Base-by-base conservation (phyloP, 495 filamentous ascomycete species). In the Trichocladium antarcticum region DNA sequence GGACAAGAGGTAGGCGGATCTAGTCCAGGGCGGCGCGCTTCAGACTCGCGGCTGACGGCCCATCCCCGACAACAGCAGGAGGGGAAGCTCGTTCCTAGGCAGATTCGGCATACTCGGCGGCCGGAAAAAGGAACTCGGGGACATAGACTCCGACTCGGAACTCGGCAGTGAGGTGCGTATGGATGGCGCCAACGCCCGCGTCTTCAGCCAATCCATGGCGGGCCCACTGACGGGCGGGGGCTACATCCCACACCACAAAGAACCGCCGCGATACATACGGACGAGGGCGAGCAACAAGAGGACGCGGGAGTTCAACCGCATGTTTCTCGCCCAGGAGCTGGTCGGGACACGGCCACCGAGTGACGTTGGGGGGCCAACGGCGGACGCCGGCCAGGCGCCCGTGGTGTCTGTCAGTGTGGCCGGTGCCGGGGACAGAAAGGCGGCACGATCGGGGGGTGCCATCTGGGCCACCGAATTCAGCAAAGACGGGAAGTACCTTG, bases 391-490 rank as follows among this genome's bases (percentile, higher is more conserved):
- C 10, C 60, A 65, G 40, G 63, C 63, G 37, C 62, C 63, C 0
- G 56, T 63, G 1, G 55, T 67, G 15, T 66, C 63, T 3, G 61
- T 63, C 15, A 68, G 63, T 19, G 69, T 67, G 49, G 60, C 65
- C 21, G 66, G 64, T 31, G 62, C 50, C 59, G 66, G 62, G 36
- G 57, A 61, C 27, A 56, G 63, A 28, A 67, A 65, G 41, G 46
- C 52, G 15, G 16, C 54, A 20, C 60, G 63, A 24, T 60, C 62
- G 15, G 67, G 70, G 34, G 72, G 79, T 15, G 87, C 92, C 4
- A 78, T 95, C 27, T 99, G 92, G 92, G 83, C 92, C 5, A 77
- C 86, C 54, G 84, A 87, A 51, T 96, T 96, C 55, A 96, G 89
- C 53, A 87, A 84, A 40, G 92, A 97, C 70, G 92, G 92, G 11